A percentile compares a stretch with the other conserved stretches of the same genome.
These are phyloP conservation scores for Leishmania major DNA, from an alignment of 208 protist genomes.

Conservation along the genomic window DNA sequence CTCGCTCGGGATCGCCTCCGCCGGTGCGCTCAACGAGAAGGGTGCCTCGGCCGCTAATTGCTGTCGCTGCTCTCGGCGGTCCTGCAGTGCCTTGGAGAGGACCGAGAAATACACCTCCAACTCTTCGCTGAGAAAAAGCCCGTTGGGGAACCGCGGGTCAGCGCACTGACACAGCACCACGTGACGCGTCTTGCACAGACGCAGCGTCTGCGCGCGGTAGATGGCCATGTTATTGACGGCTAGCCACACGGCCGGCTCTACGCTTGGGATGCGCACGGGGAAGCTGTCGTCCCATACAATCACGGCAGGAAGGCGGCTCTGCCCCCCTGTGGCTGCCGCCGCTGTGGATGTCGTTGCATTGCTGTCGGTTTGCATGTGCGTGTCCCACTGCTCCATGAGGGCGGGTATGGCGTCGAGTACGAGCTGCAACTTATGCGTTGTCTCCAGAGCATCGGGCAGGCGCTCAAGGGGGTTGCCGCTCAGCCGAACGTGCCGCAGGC, in stretches of 20 bases:
- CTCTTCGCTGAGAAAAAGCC: conserved; percentile 33
- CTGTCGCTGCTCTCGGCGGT: conserved; percentile 13
- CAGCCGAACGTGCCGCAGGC: conserved; percentile 67
- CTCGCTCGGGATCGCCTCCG: neutral
- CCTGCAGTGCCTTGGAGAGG: conserved; percentile 21
- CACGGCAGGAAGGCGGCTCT: conserved; percentile 31
- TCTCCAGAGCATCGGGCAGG: conserved; percentile 58
- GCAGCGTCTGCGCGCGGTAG: conserved; percentile 52
- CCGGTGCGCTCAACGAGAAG: neutral
- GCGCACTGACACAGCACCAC: conserved; percentile 48
- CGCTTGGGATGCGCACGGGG: conserved; percentile 41
- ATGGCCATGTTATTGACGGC: conserved; percentile 42
- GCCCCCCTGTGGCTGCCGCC: neutral
- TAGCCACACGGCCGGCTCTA: conserved; percentile 50
- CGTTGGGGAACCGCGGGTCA: conserved; percentile 42
- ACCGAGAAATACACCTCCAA: conserved; percentile 36
- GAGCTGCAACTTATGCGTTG: conserved; percentile 57
- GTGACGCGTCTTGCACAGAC: conserved; percentile 42
- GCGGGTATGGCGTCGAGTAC: conserved; percentile 71
- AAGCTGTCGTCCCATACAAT: conserved; percentile 86
- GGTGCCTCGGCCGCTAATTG: neutral
- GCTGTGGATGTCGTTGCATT: neutral
- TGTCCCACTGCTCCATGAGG: conserved; percentile 71
- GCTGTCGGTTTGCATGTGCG: conserved; percentile 15
- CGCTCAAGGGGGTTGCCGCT: conserved; percentile 63